A percentile compares a stretch with the other conserved stretches of the same genome.
These are phyloP conservation scores for Cunninghamia lanceolata DNA, from an alignment of 75 land plant genomes.

Conservation along the genomic window DNA sequence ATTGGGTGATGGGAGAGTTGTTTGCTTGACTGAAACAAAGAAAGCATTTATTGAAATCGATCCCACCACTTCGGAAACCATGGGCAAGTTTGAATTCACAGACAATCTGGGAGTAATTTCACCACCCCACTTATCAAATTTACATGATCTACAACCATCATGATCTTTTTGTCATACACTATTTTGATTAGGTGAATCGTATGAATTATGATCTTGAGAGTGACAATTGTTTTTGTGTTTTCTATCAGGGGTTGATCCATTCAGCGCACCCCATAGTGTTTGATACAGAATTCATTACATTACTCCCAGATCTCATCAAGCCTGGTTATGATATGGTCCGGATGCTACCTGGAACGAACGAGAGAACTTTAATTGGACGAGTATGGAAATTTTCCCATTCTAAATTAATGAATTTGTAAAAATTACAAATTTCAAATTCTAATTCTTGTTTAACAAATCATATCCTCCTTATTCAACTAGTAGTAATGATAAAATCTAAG, in stretches of 20 bases:
- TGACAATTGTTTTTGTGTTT: neutral
- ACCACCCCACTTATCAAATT: neutral
- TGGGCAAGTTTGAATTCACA: constrained; percentile 58
- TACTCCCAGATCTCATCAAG: constrained; percentile 70
- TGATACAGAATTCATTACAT: constrained; percentile 67
- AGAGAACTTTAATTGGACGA: constrained; percentile 68
- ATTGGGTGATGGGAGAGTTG: constrained; percentile 74
- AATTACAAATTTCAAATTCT: too few relatives aligned
- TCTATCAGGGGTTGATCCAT: constrained; percentile 54
- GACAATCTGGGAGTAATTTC: constrained; percentile 38
- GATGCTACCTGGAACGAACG: constrained; percentile 70
- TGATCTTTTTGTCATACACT: neutral
- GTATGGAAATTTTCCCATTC: neutral
- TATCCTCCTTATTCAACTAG: neutral
- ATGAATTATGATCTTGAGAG: neutral
- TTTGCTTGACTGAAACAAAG: constrained; percentile 76
- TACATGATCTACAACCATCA: neutral
- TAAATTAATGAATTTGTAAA: too few relatives aligned
- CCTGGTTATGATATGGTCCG: constrained; percentile 75
- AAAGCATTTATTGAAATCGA: constrained; percentile 68
- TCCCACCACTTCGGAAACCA: constrained; percentile 60
- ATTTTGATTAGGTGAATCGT: too few relatives aligned
- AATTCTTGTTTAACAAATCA: neutral
- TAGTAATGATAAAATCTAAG: neutral
- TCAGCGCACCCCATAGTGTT: constrained; percentile 78